These are phyloP conservation scores for grape (Vitis vinifera) DNA, from an alignment of 164 flowering plant genomes.

Conservation along the genomic window ASM3070453v1 NC_081808.1:5576001-5576500, in stretches of 20 bases:
- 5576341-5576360: background rate
- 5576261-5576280: background rate
- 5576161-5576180: background rate
- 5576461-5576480: no score
- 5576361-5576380: no score
- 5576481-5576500: no score
- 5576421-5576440: no score
- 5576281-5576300: background rate
- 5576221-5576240: background rate
- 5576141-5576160: no score
- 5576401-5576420: no score
- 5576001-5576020: constrained; percentile 26
- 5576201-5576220: background rate
- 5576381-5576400: no score
- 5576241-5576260: background rate
- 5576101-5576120: background rate
- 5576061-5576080: constrained; percentile 43
- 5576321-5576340: background rate
- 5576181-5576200: background rate
- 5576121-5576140: background rate
- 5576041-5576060: constrained; percentile 44
- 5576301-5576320: background rate
- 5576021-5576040: constrained; percentile 23
- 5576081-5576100: background rate
- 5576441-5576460: no score